Evolutionary conservation across 257 asterid species (phyloP).

Genomic region (Scutellaria galericulata): DNA sequence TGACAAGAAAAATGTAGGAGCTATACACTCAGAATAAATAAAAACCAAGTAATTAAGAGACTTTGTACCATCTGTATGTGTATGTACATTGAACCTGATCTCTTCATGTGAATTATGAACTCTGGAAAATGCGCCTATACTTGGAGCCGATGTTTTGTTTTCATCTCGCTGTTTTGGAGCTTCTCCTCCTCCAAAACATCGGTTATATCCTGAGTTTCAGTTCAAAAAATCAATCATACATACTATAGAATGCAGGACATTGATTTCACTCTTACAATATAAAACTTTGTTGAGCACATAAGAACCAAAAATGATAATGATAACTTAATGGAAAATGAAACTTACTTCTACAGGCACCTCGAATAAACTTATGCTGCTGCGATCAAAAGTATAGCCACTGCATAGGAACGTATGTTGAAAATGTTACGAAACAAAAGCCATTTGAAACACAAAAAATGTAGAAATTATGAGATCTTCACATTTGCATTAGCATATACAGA

Average conservation of each 20-base stretch:
- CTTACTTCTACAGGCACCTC: constrained; percentile 66
- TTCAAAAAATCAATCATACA: not conserved
- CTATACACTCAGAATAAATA: constrained; percentile 39
- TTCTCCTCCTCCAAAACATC: constrained; percentile 43
- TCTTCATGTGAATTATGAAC: constrained; percentile 3
- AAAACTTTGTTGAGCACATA: not conserved
- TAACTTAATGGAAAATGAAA: constrained; percentile 16
- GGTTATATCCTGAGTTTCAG: constrained; percentile 49
- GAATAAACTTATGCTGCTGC: constrained; percentile 70
- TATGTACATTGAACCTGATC: constrained; percentile 52
- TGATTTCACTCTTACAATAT: not conserved
- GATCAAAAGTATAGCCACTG: constrained; percentile 72
- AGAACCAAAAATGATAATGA: constrained; percentile 3
- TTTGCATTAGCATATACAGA: not conserved
- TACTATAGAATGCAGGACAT: not conserved
- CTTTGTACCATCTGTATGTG: constrained; percentile 34
- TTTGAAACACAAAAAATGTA: not conserved
- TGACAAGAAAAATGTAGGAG: constrained; percentile 10
- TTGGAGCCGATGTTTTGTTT: constrained; percentile 36
- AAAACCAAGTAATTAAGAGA: constrained; percentile 30
- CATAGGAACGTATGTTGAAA: constrained; percentile 27
- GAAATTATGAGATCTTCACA: not conserved
- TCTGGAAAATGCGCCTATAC: constrained; percentile 37
- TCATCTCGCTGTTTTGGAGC: constrained; percentile 43
- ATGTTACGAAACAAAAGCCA: not conserved